These are phyloP conservation scores for Teunomyces pallodes DNA, from an alignment of 805 yeast species.

Conservation along the genomic window DNA sequence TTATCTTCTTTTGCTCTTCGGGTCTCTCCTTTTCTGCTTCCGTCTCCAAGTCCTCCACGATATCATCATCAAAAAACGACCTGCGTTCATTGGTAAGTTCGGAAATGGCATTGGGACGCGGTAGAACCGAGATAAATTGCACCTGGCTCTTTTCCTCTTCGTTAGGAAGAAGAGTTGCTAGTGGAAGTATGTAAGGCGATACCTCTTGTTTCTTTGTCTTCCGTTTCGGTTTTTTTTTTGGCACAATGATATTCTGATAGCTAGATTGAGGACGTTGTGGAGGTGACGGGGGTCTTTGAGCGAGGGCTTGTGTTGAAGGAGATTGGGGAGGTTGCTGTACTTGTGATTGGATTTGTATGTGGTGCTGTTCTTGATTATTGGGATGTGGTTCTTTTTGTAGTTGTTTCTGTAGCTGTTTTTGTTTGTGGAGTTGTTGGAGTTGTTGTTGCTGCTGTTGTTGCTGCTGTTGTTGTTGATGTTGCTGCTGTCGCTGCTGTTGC, in stretches of 20 bases:
- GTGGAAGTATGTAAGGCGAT: slow-evolving; percentile 11
- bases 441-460: neutral
- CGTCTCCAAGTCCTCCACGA: neutral
- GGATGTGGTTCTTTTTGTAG: slow-evolving; percentile 1
- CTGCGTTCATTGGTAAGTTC: slow-evolving; percentile 1
- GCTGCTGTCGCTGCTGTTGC: neutral
- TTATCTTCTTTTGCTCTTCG: neutral
- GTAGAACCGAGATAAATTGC: slow-evolving; percentile 2
- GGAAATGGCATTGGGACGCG: neutral
- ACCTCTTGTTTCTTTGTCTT: neutral
- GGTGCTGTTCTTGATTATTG: neutral
- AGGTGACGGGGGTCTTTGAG: neutral
- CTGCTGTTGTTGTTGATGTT: neutral
- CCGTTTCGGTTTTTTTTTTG: slow-evolving; percentile 1
- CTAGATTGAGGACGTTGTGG: neutral
- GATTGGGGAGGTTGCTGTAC: neutral
- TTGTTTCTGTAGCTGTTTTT: slow-evolving; percentile 1
- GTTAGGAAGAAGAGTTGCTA: slow-evolving; percentile 10
- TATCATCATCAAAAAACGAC: slow-evolving; percentile 1
- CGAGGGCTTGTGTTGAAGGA: neutral
- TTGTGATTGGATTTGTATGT: neutral
- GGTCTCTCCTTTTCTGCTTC: neutral
- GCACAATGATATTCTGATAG: neutral
- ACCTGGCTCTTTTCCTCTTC: slow-evolving; percentile 1
- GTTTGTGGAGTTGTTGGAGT: slow-evolving; percentile 3